phyloP scores from a whole-genome alignment of 1,284 basidiomycete genomes.

The Hemileccinum hortonii region DNA sequence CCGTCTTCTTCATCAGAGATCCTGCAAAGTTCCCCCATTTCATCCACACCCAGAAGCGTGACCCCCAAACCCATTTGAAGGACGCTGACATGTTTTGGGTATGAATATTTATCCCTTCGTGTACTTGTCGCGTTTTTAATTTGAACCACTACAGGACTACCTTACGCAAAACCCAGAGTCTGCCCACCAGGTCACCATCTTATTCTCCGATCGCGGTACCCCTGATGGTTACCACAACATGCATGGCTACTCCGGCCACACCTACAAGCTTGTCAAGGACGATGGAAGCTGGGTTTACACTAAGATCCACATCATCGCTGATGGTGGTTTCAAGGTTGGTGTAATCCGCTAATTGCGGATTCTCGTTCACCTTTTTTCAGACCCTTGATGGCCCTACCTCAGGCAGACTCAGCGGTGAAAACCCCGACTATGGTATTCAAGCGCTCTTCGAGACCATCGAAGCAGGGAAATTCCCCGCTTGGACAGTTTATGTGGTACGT shows the following conservation, averaged over 20 bases:
- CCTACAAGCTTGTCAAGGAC: slow-evolving; percentile 85
- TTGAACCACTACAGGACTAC: slow-evolving; percentile 65
- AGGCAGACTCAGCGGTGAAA: slow-evolving; percentile 60
- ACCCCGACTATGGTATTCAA: slow-evolving; percentile 82
- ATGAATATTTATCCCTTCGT: slow-evolving; percentile 12
- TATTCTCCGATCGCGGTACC: slow-evolving; percentile 90
- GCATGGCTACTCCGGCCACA: slow-evolving; percentile 93
- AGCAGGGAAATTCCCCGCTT: slow-evolving; percentile 70
- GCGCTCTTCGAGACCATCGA: slow-evolving; percentile 81
- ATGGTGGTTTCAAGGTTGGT: slow-evolving; percentile 73
- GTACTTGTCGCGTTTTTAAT: background rate
- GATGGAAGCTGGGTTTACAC: slow-evolving; percentile 82
- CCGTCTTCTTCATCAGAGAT: slow-evolving; percentile 85
- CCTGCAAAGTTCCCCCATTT: slow-evolving; percentile 88
- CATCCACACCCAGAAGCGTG: slow-evolving; percentile 93
- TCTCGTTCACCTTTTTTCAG: slow-evolving; percentile 29
- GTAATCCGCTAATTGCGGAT: background rate
- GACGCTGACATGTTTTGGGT: slow-evolving; percentile 83
- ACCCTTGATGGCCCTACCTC: slow-evolving; percentile 64
- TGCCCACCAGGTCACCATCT: slow-evolving; percentile 86
- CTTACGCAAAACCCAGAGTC: slow-evolving; percentile 89
- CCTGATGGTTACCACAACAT: slow-evolving; percentile 80
- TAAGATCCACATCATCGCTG: slow-evolving; percentile 76
- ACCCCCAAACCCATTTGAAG: slow-evolving; percentile 86
- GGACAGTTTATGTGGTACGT: slow-evolving; percentile 74